phyloP scores from a whole-genome alignment of 306 rosid species.

The Quercus engelmannii region DNA sequence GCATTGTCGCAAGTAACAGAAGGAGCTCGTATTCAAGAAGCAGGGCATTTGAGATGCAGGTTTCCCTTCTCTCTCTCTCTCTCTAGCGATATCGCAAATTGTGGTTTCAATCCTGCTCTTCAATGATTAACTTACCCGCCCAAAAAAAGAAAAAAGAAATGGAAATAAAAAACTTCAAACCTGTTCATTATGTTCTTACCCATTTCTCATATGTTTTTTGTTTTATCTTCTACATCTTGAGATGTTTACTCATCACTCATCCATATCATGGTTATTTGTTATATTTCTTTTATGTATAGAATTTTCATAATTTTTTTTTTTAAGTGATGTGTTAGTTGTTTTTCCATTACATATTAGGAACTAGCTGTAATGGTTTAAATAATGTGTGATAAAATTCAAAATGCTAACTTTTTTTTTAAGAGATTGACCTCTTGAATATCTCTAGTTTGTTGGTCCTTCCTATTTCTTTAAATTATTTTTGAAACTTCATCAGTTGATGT shows the following conservation, averaged over 20 bases:
- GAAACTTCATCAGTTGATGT: neutral
- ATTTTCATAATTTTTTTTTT: neutral
- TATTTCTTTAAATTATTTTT: neutral
- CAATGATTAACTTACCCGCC: no score
- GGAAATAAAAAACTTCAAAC: neutral
- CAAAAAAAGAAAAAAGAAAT: no score
- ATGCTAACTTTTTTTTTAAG: neutral
- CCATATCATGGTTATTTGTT: neutral
- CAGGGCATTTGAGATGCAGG: slow-evolving; percentile 99
- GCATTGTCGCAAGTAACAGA: slow-evolving; percentile 90
- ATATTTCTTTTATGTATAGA: neutral
- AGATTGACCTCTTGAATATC: neutral
- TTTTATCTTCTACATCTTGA: neutral
- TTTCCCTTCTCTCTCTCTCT: slow-evolving; percentile 24
- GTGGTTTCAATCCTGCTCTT: neutral
- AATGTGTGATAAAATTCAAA: neutral
- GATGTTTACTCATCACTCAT: neutral
- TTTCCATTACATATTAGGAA: neutral
- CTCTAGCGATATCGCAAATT: neutral
- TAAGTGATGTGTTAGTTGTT: neutral
- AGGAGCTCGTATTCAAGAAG: slow-evolving; percentile 93
- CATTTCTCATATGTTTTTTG: neutral
- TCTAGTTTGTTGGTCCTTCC: neutral
- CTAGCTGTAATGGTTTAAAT: neutral
- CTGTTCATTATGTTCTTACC: neutral